phyloP scores from a whole-genome alignment of 1,284 basidiomycete species.

The Apiotrichum montevideense region DNA sequence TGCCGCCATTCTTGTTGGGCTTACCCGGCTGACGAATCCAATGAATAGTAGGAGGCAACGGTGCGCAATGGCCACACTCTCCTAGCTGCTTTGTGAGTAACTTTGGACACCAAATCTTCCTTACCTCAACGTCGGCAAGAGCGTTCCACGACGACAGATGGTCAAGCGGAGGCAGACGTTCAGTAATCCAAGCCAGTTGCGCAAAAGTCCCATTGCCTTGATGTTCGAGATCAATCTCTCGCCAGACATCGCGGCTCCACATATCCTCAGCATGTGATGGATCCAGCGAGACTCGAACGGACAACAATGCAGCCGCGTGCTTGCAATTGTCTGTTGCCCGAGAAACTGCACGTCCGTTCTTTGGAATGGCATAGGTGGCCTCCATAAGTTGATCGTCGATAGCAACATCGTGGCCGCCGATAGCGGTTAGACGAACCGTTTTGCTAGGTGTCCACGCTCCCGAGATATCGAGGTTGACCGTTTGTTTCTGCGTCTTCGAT shows the following conservation, averaged over 20 bases:
- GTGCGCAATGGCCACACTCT: constrained; percentile 64
- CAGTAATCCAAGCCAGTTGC: constrained; percentile 75
- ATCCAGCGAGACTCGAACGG: constrained; percentile 63
- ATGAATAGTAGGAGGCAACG: constrained; percentile 63
- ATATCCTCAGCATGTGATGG: constrained; percentile 61
- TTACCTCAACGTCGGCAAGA: constrained; percentile 31
- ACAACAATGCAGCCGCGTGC: constrained; percentile 69
- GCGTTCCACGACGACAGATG: constrained; percentile 61
- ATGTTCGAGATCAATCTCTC: constrained; percentile 74
- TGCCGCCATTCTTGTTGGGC: constrained; percentile 38
- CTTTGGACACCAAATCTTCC: too few species aligned
- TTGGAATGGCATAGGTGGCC: constrained; percentile 64
- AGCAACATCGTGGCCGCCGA: too few species aligned
- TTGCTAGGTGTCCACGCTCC: constrained; percentile 55
- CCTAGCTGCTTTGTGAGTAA: constrained; percentile 28
- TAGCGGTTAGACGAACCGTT: too few species aligned
- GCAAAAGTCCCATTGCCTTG: constrained; percentile 70
- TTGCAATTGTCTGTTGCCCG: constrained; percentile 57
- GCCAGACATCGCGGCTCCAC: constrained; percentile 69
- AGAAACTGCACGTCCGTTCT: constrained; percentile 53
- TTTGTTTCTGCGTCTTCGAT: constrained; percentile 52
- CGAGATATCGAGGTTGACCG: constrained; percentile 57
- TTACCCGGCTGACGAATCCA: constrained; percentile 56
- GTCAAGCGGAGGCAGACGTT: constrained; percentile 69
- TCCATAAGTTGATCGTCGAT: constrained; percentile 12